Evolutionary conservation across 352 stramenopile species (phyloP).

Genomic region (Phytopythium helicoides): DNA sequence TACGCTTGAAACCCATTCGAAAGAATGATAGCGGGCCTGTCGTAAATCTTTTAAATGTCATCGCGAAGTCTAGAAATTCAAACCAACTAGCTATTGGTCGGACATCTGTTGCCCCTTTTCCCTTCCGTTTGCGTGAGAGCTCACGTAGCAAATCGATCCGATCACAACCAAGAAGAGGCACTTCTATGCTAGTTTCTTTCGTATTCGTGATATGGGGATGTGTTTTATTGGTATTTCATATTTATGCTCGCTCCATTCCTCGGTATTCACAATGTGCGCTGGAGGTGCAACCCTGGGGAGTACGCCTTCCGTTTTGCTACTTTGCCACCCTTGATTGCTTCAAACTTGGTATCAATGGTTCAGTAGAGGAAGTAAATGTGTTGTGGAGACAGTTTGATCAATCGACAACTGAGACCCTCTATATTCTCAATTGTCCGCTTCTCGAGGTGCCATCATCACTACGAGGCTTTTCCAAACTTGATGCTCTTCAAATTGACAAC

Average conservation of each 20-base stretch:
- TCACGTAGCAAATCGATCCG: too few relatives aligned
- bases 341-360: constrained; percentile 6
- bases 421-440: constrained; percentile 23
- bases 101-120: too few relatives aligned
- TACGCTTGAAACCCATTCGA: neutral
- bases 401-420: constrained; percentile 15
- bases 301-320: constrained; percentile 16
- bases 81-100: too few relatives aligned
- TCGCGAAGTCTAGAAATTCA: too few relatives aligned
- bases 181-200: neutral
- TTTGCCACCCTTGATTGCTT: constrained; percentile 27
- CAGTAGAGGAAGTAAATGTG: constrained; percentile 7
- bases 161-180: too few relatives aligned
- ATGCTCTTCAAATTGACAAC: constrained; percentile 33
- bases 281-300: constrained; percentile 21
- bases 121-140: too few relatives aligned
- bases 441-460: constrained; percentile 20
- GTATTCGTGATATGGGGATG: neutral
- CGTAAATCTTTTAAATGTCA: neutral
- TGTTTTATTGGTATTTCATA: neutral
- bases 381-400: constrained; percentile 15
- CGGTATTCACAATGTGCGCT: constrained; percentile 12
- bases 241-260: neutral
- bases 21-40: neutral
- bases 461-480: constrained; percentile 14